phyloP scores from a whole-genome alignment of 1,284 basidiomycete genomes.

The Puccinia coronata region DNA sequence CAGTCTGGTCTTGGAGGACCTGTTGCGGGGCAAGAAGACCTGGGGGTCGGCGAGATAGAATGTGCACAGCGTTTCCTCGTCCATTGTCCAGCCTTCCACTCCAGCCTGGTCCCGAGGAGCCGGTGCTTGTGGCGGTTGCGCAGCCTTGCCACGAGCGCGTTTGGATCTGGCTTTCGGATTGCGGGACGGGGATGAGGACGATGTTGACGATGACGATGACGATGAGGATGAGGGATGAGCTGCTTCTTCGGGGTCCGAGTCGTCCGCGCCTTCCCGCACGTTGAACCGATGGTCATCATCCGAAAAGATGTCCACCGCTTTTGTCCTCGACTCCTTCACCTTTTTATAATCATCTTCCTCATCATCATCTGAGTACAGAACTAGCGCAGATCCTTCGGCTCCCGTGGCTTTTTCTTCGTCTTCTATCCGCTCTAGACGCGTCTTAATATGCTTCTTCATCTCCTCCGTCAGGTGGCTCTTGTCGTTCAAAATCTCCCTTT shows the following conservation, averaged over 20 bases:
- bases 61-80: neutral
- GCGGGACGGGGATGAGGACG: too few species aligned
- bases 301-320: slow-evolving; percentile 17
- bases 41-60: neutral
- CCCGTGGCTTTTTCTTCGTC: neutral
- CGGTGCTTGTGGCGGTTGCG: neutral
- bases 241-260: neutral
- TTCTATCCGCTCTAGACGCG: slow-evolving; percentile 18
- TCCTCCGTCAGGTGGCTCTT: slow-evolving; percentile 25
- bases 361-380: neutral
- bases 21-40: neutral
- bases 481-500: slow-evolving; percentile 19
- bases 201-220: too few species aligned
- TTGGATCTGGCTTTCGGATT: neutral
- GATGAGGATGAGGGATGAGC: too few species aligned
- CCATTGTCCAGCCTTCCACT: neutral
- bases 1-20: neutral
- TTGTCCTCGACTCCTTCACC: too few species aligned
- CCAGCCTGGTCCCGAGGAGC: neutral
- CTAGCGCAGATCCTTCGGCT: neutral
- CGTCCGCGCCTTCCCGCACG: neutral
- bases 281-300: slow-evolving; percentile 34
- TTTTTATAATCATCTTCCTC: too few species aligned
- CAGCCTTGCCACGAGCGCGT: neutral
- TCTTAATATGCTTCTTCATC: slow-evolving; percentile 15